Evolutionary conservation across 163 green algal species (phyloP).

Genomic region (Scenedesmus sp.): DNA sequence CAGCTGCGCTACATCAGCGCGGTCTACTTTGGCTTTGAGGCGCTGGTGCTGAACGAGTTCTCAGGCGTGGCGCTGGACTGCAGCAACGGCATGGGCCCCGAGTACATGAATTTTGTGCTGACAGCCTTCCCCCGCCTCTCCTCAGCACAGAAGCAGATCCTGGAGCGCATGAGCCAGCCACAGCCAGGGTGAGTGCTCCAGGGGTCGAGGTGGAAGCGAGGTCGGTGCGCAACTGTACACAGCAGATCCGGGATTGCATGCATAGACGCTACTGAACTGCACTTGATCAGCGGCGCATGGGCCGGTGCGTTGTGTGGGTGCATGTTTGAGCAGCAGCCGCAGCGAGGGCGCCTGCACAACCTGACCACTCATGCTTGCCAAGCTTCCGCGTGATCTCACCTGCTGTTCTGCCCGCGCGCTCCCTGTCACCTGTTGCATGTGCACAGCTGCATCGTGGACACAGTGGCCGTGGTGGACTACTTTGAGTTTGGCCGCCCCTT

Average conservation of each 20-base stretch:
- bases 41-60: constrained; percentile 57
- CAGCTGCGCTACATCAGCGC: constrained; percentile 60
- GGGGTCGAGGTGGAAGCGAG: too few relatives aligned
- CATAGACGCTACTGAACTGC: too few relatives aligned
- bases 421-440: too few relatives aligned
- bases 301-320: too few relatives aligned
- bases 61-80: constrained; percentile 33
- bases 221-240: too few relatives aligned
- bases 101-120: constrained; percentile 24
- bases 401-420: not conserved
- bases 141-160: not conserved
- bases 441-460: constrained; percentile 44
- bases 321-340: too few relatives aligned
- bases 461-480: constrained; percentile 51
- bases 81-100: constrained; percentile 29
- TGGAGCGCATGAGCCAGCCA: not conserved
- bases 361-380: not conserved
- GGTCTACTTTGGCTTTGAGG: constrained; percentile 61
- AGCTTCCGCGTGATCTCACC: not conserved
- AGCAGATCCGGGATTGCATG: too few relatives aligned
- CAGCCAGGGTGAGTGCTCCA: constrained; percentile 22
- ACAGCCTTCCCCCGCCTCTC: constrained; percentile 22
- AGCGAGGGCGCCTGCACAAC: too few relatives aligned
- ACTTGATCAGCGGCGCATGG: too few relatives aligned
- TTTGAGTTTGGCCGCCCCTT: constrained; percentile 58